Conservation (phyloP, 1,284 basidiomycete genomes). For the Marasmius tenuissimus region DNA sequence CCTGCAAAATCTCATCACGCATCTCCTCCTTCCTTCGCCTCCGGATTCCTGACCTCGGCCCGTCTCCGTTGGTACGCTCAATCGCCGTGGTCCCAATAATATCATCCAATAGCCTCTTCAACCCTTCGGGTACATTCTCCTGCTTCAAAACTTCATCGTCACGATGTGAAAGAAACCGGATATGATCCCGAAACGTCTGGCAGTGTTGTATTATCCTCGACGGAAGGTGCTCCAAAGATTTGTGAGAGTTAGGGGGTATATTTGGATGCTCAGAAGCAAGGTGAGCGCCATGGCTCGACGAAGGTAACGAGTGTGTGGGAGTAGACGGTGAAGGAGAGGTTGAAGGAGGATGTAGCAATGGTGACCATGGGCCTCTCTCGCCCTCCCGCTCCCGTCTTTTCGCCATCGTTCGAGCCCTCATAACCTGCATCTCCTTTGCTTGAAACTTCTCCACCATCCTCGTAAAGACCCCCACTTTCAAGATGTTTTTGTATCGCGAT, state of each 20-base stretch:
- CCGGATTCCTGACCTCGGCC: too few species aligned
- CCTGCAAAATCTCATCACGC: constrained; percentile 49
- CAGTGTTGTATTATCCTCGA: constrained; percentile 46
- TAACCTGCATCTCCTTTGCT: constrained; percentile 7
- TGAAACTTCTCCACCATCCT: constrained; percentile 47
- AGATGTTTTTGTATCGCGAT: constrained; percentile 49
- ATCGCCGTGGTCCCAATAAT: constrained; percentile 33
- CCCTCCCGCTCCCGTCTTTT: not conserved
- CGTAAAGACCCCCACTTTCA: constrained; percentile 47
- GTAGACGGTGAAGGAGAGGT: not conserved
- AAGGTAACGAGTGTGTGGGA: not conserved
- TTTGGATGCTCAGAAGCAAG: not conserved
- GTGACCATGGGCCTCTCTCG: not conserved
- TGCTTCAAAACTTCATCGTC: constrained; percentile 12
- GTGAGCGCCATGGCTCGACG: not conserved
- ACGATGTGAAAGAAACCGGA: constrained; percentile 39
- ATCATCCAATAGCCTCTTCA: constrained; percentile 47
- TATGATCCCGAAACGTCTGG: constrained; percentile 43
- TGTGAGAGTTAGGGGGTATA: constrained; percentile 22
- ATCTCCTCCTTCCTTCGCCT: constrained; percentile 30
- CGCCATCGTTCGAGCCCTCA: not conserved
- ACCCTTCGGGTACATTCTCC: constrained; percentile 33
- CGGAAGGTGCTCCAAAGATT: constrained; percentile 49
- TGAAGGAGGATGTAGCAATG: not conserved
- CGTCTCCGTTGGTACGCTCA: too few species aligned